Evolutionary conservation across 768 basidiomycete genomes (phyloP), one percentile per base, ranked within the genome.

Genomic region (Russula dissimulans): DNA sequence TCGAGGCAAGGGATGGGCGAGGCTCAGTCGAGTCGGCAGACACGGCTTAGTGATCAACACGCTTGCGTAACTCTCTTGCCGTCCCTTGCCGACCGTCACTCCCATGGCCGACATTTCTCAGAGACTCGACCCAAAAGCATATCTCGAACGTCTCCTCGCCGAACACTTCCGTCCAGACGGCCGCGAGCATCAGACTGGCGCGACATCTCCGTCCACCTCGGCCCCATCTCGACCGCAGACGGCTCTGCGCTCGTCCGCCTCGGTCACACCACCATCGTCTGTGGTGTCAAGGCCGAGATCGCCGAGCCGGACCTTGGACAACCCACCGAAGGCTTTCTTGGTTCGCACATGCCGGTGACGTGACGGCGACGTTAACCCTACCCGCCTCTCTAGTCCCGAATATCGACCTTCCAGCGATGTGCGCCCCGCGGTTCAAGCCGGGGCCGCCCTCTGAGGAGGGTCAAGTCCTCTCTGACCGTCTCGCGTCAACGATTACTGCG

Each of bases 381-480:
- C 7, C 3, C 14, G 29, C 31, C 14, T 7, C 43, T 12, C 9
- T 46, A 61, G 95, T 98, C 0, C 95, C 97, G 1, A 98, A 98
- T 68, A 75, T 98, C 64, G 95, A 99, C 71, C 80, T 99, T 2
- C 89, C 95, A 2, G 89, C 95, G 0, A 80, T 98, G 58, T 97
- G 93, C 69, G 94, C 93, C 8, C 86, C 95, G 0, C 84, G 82
- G 67, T 98, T 97, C 77, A 95, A 94, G 67, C 90, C 95, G 39
- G 97, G 97, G 3, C 95, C 97, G 1, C 97, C 97, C 0, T 79
- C 83, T 0, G 95, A 97, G 62, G 95, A 98, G 69, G 94, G 95
- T 0, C 97, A 98, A 68, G 85, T 91, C 5, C 77, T 95, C 5
- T 93, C 92, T 0, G 87, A 91, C 66, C 77, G 89, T 61, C 71